Evolutionary conservation across 2,329 filamentous ascomycete genomes (phyloP).

Genomic region (Rutstroemia sp.): DNA sequence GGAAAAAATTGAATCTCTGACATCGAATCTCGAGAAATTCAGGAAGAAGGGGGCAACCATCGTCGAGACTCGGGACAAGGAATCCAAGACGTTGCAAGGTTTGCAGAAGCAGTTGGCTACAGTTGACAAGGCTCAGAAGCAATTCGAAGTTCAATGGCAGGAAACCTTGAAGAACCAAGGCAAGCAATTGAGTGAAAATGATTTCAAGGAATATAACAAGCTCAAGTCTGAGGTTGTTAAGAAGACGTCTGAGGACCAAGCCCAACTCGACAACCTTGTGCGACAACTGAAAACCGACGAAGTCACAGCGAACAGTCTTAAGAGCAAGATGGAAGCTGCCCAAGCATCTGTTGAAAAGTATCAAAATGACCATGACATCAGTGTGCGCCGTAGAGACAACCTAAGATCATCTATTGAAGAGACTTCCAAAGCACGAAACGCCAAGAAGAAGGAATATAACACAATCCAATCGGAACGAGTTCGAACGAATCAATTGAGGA

Average conservation of each 20-base stretch:
- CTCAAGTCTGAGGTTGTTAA: conserved; percentile 80
- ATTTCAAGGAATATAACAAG: conserved; percentile 82
- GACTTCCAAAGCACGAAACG: conserved; percentile 68
- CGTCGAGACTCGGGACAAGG: conserved; percentile 66
- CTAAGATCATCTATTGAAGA: conserved; percentile 58
- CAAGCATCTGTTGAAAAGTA: conserved; percentile 68
- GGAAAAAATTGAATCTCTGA: conserved; percentile 80
- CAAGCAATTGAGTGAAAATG: conserved; percentile 73
- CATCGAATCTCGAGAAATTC: conserved; percentile 60
- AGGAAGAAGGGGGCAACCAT: conserved; percentile 63
- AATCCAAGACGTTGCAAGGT: conserved; percentile 61
- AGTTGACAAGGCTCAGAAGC: conserved; percentile 82
- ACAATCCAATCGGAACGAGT: conserved; percentile 76
- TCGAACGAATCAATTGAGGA: conserved; percentile 71
- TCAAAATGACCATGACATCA: conserved; percentile 60
- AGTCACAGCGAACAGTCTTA: conserved; percentile 82
- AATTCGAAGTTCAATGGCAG: conserved; percentile 83
- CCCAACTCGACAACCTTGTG: conserved; percentile 76
- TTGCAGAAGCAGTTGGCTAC: conserved; percentile 72
- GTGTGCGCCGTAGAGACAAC: conserved; percentile 60
- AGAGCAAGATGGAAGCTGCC: conserved; percentile 76
- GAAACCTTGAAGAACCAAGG: conserved; percentile 82
- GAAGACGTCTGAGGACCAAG: conserved; percentile 71
- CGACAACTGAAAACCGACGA: conserved; percentile 88
- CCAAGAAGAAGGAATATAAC: conserved; percentile 88